These are phyloP conservation scores for Thelonectria discophora DNA, from an alignment of 2,329 filamentous ascomycete species.

Conservation along the genomic window DNA sequence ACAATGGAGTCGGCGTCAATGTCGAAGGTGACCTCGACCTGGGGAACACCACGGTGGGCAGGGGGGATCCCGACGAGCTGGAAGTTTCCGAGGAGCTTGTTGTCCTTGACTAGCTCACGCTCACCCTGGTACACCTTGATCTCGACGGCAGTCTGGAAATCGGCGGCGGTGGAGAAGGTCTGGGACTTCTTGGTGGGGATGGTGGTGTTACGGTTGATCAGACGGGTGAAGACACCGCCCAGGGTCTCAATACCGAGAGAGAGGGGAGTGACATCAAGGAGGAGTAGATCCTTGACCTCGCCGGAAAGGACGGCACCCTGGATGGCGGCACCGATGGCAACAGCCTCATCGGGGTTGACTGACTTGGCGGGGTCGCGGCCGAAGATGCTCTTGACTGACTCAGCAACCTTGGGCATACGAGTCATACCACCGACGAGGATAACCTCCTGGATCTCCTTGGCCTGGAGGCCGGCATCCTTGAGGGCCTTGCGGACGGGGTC, in stretches of 20 bases:
- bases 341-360: conserved; percentile 98
- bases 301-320: conserved; percentile 96
- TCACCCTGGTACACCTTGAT: conserved; percentile 99
- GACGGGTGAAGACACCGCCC: conserved; percentile 94
- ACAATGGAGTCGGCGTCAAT: conserved; percentile 98
- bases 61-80: conserved; percentile 97
- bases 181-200: conserved; percentile 99
- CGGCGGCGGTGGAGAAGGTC: conserved; percentile 95
- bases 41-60: conserved; percentile 93
- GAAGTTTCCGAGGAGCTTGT: conserved; percentile 99
- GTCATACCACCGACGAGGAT: conserved; percentile 99
- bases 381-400: conserved; percentile 97
- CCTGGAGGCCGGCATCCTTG: conserved; percentile 90
- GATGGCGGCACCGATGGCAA: conserved; percentile 95
- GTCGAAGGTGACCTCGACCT: conserved; percentile 98
- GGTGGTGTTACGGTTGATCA: conserved; percentile 99
- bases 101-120: conserved; percentile 98
- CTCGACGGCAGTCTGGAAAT: conserved; percentile 98
- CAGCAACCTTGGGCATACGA: conserved; percentile 97
- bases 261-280: conserved; percentile 94
- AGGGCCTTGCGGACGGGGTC: conserved; percentile 96
- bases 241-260: conserved; percentile 99
- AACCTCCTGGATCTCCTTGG: conserved; percentile 96
- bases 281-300: conserved; percentile 94
- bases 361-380: conserved; percentile 97